These are phyloP conservation scores for Phytophthora quininea DNA, from an alignment of 352 stramenopile species.

Conservation along the genomic window DNA sequence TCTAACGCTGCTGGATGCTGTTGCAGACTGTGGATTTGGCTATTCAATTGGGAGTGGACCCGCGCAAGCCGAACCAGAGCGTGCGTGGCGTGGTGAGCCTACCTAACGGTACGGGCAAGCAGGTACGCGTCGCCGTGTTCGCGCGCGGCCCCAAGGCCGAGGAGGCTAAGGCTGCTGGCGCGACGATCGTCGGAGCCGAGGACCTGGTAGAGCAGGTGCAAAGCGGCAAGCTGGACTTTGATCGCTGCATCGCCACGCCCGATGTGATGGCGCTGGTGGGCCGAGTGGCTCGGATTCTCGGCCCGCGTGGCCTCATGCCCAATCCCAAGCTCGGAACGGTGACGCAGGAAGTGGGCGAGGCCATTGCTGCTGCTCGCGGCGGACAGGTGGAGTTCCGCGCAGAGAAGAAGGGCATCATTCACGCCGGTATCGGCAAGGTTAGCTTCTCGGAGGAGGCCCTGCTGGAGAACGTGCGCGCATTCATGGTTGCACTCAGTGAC, in stretches of 20 bases:
- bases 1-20: slow-evolving; percentile 13
- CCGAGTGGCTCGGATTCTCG: slow-evolving; percentile 93
- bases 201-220: slow-evolving; percentile 91
- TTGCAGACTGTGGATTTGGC: slow-evolving; percentile 83
- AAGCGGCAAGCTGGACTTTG: slow-evolving; percentile 91
- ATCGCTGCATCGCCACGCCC: slow-evolving; percentile 92
- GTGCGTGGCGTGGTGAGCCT: slow-evolving; percentile 87
- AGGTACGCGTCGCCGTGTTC: slow-evolving; percentile 91
- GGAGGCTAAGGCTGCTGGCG: slow-evolving; percentile 89
- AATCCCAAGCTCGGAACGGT: slow-evolving; percentile 98
- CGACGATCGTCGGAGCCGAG: slow-evolving; percentile 90
- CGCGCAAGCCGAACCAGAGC: slow-evolving; percentile 89
- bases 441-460: slow-evolving; percentile 90
- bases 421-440: slow-evolving; percentile 89
- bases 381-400: slow-evolving; percentile 90
- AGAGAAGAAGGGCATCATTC: slow-evolving; percentile 91
- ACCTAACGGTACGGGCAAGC: slow-evolving; percentile 88
- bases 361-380: slow-evolving; percentile 79
- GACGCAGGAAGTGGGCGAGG: slow-evolving; percentile 88
- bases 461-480: slow-evolving; percentile 92
- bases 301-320: slow-evolving; percentile 97
- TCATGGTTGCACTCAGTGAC: slow-evolving; percentile 92
- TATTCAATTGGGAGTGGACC: slow-evolving; percentile 85
- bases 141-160: slow-evolving; percentile 88
- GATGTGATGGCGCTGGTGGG: slow-evolving; percentile 94